Conservation (phyloP, 441 rosid species). For the Erysimum cheiri region DNA sequence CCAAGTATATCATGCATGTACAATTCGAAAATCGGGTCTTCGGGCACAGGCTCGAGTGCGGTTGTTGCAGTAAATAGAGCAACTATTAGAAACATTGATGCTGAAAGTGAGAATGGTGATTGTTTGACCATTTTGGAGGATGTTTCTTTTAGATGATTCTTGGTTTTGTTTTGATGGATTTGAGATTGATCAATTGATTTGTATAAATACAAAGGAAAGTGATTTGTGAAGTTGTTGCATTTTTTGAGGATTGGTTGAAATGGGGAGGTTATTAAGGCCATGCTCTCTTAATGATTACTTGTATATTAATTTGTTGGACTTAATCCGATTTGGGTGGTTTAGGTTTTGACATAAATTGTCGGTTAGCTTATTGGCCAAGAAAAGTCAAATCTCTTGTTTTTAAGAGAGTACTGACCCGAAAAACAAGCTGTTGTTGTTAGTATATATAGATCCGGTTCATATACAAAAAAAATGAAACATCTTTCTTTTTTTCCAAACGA, state of each 20-base stretch:
- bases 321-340: conserved; percentile 24
- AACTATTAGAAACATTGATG: conserved; percentile 40
- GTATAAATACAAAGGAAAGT: conserved; percentile 37
- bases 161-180: conserved; percentile 15
- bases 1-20: conserved; percentile 93
- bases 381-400: conserved; percentile 19
- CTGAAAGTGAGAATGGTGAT: conserved; percentile 39
- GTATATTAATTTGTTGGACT: not conserved
- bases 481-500: no score
- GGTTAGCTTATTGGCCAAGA: conserved; percentile 9
- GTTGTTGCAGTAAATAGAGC: conserved; percentile 33
- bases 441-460: not conserved
- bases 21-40: conserved; percentile 66
- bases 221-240: conserved; percentile 48
- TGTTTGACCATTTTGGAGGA: conserved; percentile 51
- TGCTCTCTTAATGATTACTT: not conserved
- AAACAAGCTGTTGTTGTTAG: not conserved
- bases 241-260: conserved; percentile 39
- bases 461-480: no score
- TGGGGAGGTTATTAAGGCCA: conserved; percentile 32
- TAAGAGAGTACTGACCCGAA: not conserved
- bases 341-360: conserved; percentile 16
- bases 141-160: conserved; percentile 23
- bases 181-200: conserved; percentile 19
- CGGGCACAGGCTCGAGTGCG: conserved; percentile 50